Evolutionary conservation across 192 early-diverging fungal genomes (phyloP), one percentile per base, ranked within the genome.

Genomic region (Coemansia sp.): DNA sequence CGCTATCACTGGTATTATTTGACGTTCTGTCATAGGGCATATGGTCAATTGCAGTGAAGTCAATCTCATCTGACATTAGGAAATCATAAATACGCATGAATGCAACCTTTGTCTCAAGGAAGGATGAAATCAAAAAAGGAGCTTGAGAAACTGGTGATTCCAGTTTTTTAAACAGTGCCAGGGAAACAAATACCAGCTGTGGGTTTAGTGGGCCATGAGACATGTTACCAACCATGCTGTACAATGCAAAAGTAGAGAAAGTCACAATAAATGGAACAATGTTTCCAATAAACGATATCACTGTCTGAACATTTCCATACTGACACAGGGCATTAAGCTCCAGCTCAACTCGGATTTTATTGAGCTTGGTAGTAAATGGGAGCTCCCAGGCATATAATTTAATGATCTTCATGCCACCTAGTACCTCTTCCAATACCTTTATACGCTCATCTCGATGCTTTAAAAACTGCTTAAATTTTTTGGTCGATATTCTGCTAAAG

Each of bases 131-230:
- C 21, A 94, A 86, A 22, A 60, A 82, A 1, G 95, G 93, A 57
- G 94, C 89, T 8, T 87, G 82, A 12, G 82, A 62, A 29, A 98
- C 77, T 32, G 96, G 92, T 62, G 91, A 91, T 58, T 88, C 89
- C 6, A 98, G 72, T 60, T 92, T 76, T 63, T 94, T 91, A 78
- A 98, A 95, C n/a, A 97, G 79, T 0, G 93, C 81, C 51, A 98
- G 78, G 10, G 91, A 86, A 3, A 93, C 92, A 74, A 97, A 97
- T 1, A 92, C 92, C 29, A 91, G 60, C 48, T 79, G 77, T 21
- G 85, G 63, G 2, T 86, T 88, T 21, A 95, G 67, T 12, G 77
- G 76, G 9, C 74, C 74, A 31, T 46, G 68, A 10, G 64, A 67
- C 16, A 85, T 71, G 49, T 77, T 67, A 11, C 77, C 83, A 12